phyloP scores from a whole-genome alignment of 495 filamentous ascomycete genomes.

The Polyplosphaeria fusca region DNA sequence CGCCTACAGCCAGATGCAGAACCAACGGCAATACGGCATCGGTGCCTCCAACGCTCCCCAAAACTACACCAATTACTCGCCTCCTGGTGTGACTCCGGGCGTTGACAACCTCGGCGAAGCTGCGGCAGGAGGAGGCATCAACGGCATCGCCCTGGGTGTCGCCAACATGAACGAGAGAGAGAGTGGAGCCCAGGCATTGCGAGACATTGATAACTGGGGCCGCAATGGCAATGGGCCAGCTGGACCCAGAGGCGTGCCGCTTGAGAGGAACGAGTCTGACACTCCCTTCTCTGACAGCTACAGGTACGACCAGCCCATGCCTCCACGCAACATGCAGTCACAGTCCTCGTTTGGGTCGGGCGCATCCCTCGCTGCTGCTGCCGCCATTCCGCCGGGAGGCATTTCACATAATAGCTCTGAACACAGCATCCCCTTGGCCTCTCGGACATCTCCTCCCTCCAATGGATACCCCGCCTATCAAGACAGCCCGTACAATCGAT shows the following conservation, averaged over 20 bases:
- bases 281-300: constrained; percentile 11
- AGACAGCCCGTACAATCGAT: constrained; percentile 58
- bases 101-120: constrained; percentile 70
- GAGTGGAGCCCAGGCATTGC: constrained; percentile 68
- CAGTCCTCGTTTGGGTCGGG: constrained; percentile 27
- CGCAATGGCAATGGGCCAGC: constrained; percentile 43
- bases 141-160: constrained; percentile 70
- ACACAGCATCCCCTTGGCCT: constrained; percentile 34
- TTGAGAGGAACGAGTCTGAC: constrained; percentile 2
- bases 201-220: constrained; percentile 46
- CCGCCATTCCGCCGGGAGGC: constrained; percentile 24
- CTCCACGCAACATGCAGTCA: constrained; percentile 20
- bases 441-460: constrained; percentile 35
- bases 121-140: constrained; percentile 67
- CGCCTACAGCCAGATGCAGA: constrained; percentile 18
- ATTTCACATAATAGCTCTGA: constrained; percentile 15
- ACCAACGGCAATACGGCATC: constrained; percentile 18
- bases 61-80: constrained; percentile 20
- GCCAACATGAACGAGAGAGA: constrained; percentile 69
- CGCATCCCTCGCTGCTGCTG: constrained; percentile 12
- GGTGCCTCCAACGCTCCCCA: background rate
- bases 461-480: constrained; percentile 42
- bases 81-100: constrained; percentile 62
- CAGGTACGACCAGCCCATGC: constrained; percentile 4
- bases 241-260: constrained; percentile 13